Conservation (phyloP, 179 eudicot species). For the Nepenthes alata region DNA sequence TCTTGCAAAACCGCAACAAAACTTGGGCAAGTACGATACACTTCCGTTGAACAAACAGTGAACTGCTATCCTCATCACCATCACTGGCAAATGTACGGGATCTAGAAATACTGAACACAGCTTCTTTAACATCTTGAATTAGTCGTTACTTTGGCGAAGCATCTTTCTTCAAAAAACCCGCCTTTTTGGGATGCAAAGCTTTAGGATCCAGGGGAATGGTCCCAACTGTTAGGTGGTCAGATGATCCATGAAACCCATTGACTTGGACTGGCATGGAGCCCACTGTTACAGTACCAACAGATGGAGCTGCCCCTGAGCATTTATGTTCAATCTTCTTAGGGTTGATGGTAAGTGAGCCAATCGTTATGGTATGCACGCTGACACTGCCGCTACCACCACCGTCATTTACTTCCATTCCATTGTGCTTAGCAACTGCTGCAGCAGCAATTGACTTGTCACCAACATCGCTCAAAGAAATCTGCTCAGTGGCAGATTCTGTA, state of each 20-base stretch:
- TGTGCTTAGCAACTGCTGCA: slow-evolving; percentile 6
- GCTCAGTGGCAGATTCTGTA: slow-evolving; percentile 6
- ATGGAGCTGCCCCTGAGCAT: slow-evolving; percentile 7
- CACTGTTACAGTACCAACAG: slow-evolving; percentile 36
- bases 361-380: slow-evolving; percentile 25
- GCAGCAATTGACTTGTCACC: slow-evolving; percentile 5
- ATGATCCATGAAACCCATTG: slow-evolving; percentile 27
- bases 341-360: slow-evolving; percentile 48
- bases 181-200: slow-evolving; percentile 31
- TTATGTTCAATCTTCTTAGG: slow-evolving; percentile 31
- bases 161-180: slow-evolving; percentile 13
- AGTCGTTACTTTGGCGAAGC: slow-evolving; percentile 12
- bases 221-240: slow-evolving; percentile 63
- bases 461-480: slow-evolving; percentile 10
- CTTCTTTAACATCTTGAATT: not conserved
- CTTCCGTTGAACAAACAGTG: too few relatives aligned
- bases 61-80: too few relatives aligned
- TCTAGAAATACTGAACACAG: not conserved
- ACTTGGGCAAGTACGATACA: too few relatives aligned
- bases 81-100: not conserved
- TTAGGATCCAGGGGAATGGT: slow-evolving; percentile 72
- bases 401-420: slow-evolving; percentile 10
- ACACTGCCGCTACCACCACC: slow-evolving; percentile 16
- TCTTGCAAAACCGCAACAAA: too few relatives aligned
- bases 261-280: slow-evolving; percentile 77